Evolutionary conservation across 208 protist genomes (phyloP), one percentile per base, ranked within the genome.

Genomic region (Phytomonas francai): DNA sequence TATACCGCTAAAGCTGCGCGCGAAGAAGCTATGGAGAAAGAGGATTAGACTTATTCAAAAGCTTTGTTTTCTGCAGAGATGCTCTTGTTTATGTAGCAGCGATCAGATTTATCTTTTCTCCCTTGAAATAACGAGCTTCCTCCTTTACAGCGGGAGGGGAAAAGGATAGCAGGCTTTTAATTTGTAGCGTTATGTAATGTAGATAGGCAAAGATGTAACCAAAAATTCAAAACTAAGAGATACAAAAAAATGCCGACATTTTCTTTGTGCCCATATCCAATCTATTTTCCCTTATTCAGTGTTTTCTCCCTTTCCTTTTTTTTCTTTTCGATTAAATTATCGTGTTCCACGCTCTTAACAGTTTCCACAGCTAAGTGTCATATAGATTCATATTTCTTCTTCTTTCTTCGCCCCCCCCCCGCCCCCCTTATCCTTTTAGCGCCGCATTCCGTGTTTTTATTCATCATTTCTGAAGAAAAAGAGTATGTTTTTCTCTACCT

Each of bases 401-500:
- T 22, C 22, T 58, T 49, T 62, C 56, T 57, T 62, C 12, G 27
- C 58, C 31, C 58, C 19, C 14, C 19, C 58, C 27, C 58, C 58
- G 61, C 32, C 19, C 54, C 22, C 16, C 32, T 58, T 45, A 39
- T 45, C 42, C 27, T 61, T 34, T 60, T 34, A 29, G 27, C 39
- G 6, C 14, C 16, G 12, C 14, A 49, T 12, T 49, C 16, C 12
- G 39, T 19, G 9, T 39, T 9, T 3, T 19, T 49, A 49, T 49
- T 19, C 2, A 19, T 22, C 39, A 22, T 49, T 6, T 3, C 8
- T 36, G 39, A 3, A 19, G 16, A 49, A 19, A 9, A 49, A 49
- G 12, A 49, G 14, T 49, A 99, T 99, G 97, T 99, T 99, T 80
- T 98, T 97, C 84, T 97, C 93, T 30, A 94, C 97, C 28, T 95